A percentile compares a stretch with the other conserved stretches of the same genome.
Conservation (phyloP, 306 rosid species). For the Gastrolobium bilobum region DNA sequence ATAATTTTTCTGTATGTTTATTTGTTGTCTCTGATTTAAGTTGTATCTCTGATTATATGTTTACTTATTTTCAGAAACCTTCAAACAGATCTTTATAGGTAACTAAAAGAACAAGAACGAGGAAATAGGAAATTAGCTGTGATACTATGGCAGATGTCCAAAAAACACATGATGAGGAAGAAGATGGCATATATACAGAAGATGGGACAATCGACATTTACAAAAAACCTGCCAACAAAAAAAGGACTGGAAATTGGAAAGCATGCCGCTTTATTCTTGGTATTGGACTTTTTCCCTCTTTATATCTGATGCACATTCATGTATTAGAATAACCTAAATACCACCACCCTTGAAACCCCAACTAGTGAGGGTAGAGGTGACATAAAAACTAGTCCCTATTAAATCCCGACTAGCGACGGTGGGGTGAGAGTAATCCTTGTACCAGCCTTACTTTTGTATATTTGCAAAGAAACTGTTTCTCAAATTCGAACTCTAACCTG, state of each 20-base stretch:
- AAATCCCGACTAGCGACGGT: too few relatives aligned
- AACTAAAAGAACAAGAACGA: background rate
- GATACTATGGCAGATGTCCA: slow-evolving; percentile 52
- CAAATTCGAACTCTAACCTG: too few relatives aligned
- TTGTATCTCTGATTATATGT: background rate
- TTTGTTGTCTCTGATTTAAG: slow-evolving; percentile 17
- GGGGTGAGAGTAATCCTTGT: too few relatives aligned
- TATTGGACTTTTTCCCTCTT: slow-evolving; percentile 38
- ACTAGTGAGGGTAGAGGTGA: too few relatives aligned
- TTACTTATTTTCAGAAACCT: slow-evolving; percentile 26
- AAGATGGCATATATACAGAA: slow-evolving; percentile 60
- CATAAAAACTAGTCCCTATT: too few relatives aligned
- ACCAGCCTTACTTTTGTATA: too few relatives aligned
- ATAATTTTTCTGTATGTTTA: background rate
- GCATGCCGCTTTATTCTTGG: slow-evolving; percentile 84
- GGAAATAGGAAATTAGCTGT: slow-evolving; percentile 6
- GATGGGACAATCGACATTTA: slow-evolving; percentile 71
- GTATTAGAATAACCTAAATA: background rate
- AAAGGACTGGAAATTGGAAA: slow-evolving; percentile 76
- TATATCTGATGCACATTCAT: background rate
- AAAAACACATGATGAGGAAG: slow-evolving; percentile 56
- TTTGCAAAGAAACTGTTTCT: too few relatives aligned
- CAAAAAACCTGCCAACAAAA: slow-evolving; percentile 72
- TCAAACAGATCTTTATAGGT: background rate
- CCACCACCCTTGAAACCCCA: too few relatives aligned